Evolutionary conservation across 148 eudicot genomes (phyloP), one percentile per base, ranked within the genome.

Genomic region (Salicornia ramosissima): DNA sequence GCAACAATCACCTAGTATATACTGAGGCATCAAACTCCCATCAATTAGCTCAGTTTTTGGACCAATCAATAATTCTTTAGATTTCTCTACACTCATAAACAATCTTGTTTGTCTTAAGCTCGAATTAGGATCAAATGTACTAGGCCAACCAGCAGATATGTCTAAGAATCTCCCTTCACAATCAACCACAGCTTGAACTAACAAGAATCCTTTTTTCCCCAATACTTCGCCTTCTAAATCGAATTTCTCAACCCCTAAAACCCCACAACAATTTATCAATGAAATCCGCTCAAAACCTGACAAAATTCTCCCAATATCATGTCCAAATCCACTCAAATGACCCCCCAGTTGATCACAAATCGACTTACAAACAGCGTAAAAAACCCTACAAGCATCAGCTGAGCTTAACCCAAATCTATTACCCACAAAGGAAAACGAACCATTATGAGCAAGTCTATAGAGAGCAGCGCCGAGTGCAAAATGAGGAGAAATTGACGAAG

Each of bases 121-220:
- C 11, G 73, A 60, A 3, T 71, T 84, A 0, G 90, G 90, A 6
- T 71, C 81, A 82, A 82, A 80, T 21, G 82, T 69, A 64, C 83
- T 80, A 2, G 98, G 98, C 96, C 98, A 93, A 8, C 98, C 96
- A 26, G 96, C 95, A 2, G 98, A 93, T 3, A 93, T 86, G 72
- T 93, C 95, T 25, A 93, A 77, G 61, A 93, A 90, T 71, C 95
- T 86, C 29, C 96, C 98, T 36, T 93, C 83, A 34, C 86, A 82
- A 56, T 93, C 98, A 56, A 88, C 96, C 76, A 93, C 77, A n/a
- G 89, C 96, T 53, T 93, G 98, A 79, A 88, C 96, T 60, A 86
- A 52, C 74, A 93, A 78, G 43, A 69, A 84, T 76, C 96, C 92
- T 73, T 83, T 71, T 77, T 81, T 71, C n/a, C 87, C 91, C 50